Evolutionary conservation across 2,329 filamentous ascomycete species (phyloP), one percentile per base, ranked within the genome.

Genomic region (Talaromyces pinophilus): DNA sequence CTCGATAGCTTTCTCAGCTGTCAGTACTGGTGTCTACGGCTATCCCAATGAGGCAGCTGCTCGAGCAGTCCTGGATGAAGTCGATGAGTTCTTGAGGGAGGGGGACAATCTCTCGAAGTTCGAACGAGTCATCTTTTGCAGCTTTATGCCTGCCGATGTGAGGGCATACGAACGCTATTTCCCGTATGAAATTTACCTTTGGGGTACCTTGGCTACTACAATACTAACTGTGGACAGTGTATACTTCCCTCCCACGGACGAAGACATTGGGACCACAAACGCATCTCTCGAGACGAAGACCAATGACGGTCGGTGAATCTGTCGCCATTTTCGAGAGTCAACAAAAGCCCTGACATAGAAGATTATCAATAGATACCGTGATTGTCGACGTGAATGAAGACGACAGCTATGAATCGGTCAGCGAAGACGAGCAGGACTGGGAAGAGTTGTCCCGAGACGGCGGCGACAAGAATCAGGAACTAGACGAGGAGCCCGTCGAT

Each of bases 21-120:
- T 98, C 67, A 96, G 93, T 74, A 97, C 94, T 0, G 95, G 94
- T 0, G 78, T 97, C 1, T 98, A 97, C 75, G 92, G 92, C 0
- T 98, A 96, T 75, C 94, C 94, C 0, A 91, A 87, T 71, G 69
- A 75, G 0, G 85, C 88, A 48, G 95, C 94, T 0, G 92, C 92
- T 0, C 77, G 82, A n/a, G 84, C 90, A 10, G 95, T 92, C 1
- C 84, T 90, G 62, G 81, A 84, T 38, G 86, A 86, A 44, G 85
- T 88, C 54, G 81, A 83, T 63, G 78, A 77, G 50, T 89, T 87
- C 73, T 71, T 90, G 28, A 82, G 83, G 11, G 76, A 69, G 5
- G 72, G 74, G 6, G 72, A 72, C 10, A 76, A 76, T 59, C 80
- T 70, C 68, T 80, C 71, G 71, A 82, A 75, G 71, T 73, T 97